Evolutionary conservation across 768 basidiomycete species (phyloP).

Genomic region (Leccinum subgranulosum): DNA sequence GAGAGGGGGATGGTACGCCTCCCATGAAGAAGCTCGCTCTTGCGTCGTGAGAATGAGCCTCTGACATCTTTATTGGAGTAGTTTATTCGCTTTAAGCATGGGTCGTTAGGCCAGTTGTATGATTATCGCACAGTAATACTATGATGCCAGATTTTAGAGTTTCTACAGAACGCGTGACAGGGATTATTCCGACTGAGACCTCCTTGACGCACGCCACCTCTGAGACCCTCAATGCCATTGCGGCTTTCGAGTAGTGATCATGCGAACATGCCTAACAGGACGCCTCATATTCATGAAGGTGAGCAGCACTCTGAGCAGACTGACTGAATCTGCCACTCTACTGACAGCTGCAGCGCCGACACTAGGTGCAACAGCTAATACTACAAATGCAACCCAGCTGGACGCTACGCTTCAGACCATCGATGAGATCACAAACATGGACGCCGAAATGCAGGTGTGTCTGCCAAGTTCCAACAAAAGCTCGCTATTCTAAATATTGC

Average conservation of each 20-base stretch:
- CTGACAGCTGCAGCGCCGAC: not conserved
- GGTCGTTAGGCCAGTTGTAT: conserved; percentile 24
- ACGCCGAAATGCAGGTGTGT: conserved; percentile 73
- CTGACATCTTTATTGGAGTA: conserved; percentile 31
- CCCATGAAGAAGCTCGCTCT: conserved; percentile 68
- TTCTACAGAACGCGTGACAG: not conserved
- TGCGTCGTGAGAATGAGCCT: conserved; percentile 24
- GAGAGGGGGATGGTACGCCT: conserved; percentile 50
- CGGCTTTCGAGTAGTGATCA: not conserved
- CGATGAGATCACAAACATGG: conserved; percentile 55
- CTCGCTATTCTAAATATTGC: not conserved
- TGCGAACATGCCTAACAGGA: not conserved
- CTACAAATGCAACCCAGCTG: conserved; percentile 8
- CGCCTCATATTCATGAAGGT: conserved; percentile 5
- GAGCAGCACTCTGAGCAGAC: not conserved
- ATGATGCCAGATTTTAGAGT: conserved; percentile 4
- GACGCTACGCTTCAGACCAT: conserved; percentile 48
- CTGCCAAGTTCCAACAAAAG: not conserved
- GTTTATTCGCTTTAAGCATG: conserved; percentile 29
- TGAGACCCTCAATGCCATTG: conserved; percentile 1
- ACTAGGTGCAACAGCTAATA: conserved; percentile 2
- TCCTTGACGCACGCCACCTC: not conserved
- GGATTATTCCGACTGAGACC: not conserved
- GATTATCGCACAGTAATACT: conserved; percentile 17
- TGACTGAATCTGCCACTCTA: not conserved